These are phyloP conservation scores for Cryptococcus jaspeensis DNA, from an alignment of 1,284 basidiomycete species.

Conservation along the genomic window DNA sequence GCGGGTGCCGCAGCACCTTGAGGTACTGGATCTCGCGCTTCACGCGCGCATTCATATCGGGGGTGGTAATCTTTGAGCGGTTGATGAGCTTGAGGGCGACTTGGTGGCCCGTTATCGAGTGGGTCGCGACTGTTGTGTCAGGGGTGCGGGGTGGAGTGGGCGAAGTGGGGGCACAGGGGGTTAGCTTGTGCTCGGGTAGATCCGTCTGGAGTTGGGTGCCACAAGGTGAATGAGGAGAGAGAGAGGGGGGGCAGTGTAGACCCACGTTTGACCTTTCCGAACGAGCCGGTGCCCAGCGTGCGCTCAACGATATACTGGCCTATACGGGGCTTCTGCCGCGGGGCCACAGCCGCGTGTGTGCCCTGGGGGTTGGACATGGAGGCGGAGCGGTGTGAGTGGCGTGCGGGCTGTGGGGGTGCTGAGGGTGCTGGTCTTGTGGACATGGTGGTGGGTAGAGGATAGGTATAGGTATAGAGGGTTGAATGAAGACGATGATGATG, in stretches of 20 bases:
- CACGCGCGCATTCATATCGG: constrained; percentile 87
- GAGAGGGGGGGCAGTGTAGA: constrained; percentile 1
- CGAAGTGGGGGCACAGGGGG: too few species aligned
- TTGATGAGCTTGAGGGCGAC: constrained; percentile 99
- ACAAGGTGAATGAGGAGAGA: not conserved
- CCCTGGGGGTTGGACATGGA: constrained; percentile 30
- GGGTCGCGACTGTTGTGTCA: constrained; percentile 78
- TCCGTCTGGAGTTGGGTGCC: too few species aligned
- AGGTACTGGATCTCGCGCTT: constrained; percentile 95
- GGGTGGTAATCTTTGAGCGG: constrained; percentile 86
- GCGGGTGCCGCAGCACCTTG: constrained; percentile 83
- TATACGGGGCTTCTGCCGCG: constrained; percentile 43
- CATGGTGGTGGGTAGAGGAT: constrained; percentile 22
- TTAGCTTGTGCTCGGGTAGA: too few species aligned
- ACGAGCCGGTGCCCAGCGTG: constrained; percentile 70
- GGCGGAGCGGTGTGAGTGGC: constrained; percentile 23
- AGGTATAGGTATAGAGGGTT: not conserved
- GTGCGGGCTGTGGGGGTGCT: constrained; percentile 20
- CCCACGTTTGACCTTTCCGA: constrained; percentile 97
- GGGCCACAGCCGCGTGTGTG: constrained; percentile 12
- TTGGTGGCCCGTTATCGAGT: constrained; percentile 89
- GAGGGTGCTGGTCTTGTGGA: constrained; percentile 46
- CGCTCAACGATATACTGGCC: constrained; percentile 55
- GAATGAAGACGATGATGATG: not conserved
- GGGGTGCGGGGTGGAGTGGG: too few species aligned